phyloP scores from a whole-genome alignment of 1,284 basidiomycete species.

The Ustilago loliicola region DNA sequence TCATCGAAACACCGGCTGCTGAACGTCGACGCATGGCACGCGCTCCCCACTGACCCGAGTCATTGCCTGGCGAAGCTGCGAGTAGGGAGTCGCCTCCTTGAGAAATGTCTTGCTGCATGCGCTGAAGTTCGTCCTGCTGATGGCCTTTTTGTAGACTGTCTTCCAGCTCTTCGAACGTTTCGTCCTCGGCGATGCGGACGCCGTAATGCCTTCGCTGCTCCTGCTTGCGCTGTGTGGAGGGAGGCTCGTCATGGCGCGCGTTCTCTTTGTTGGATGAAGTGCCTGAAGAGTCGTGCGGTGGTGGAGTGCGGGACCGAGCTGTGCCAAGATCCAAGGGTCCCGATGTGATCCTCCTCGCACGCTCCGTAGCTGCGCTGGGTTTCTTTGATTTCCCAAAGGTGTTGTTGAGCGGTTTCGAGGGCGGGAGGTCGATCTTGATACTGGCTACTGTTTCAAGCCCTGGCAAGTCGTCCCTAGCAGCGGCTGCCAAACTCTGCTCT shows the following conservation, averaged over 20 bases:
- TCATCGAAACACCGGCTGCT: slow-evolving; percentile 65
- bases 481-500: slow-evolving; percentile 40
- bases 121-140: slow-evolving; percentile 51
- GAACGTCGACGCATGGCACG: slow-evolving; percentile 60
- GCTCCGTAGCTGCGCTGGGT: slow-evolving; percentile 36
- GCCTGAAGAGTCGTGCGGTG: slow-evolving; percentile 34
- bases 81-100: slow-evolving; percentile 49
- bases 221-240: slow-evolving; percentile 54
- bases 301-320: slow-evolving; percentile 37
- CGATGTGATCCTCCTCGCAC: slow-evolving; percentile 41
- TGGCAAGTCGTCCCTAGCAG: slow-evolving; percentile 40
- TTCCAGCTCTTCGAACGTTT: slow-evolving; percentile 51
- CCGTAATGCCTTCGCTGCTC: slow-evolving; percentile 52
- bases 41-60: slow-evolving; percentile 61
- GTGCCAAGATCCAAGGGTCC: slow-evolving; percentile 35
- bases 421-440: slow-evolving; percentile 42
- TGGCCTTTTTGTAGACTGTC: slow-evolving; percentile 51
- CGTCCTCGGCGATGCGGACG: slow-evolving; percentile 57
- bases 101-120: slow-evolving; percentile 56
- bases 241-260: slow-evolving; percentile 34
- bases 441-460: slow-evolving; percentile 53
- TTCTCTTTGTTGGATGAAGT: slow-evolving; percentile 42
- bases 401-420: slow-evolving; percentile 40
- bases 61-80: slow-evolving; percentile 35
- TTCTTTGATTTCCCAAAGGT: slow-evolving; percentile 39